Base-by-base conservation (phyloP, 2,329 filamentous ascomycete genomes). In the Leptographium procerum region DNA sequence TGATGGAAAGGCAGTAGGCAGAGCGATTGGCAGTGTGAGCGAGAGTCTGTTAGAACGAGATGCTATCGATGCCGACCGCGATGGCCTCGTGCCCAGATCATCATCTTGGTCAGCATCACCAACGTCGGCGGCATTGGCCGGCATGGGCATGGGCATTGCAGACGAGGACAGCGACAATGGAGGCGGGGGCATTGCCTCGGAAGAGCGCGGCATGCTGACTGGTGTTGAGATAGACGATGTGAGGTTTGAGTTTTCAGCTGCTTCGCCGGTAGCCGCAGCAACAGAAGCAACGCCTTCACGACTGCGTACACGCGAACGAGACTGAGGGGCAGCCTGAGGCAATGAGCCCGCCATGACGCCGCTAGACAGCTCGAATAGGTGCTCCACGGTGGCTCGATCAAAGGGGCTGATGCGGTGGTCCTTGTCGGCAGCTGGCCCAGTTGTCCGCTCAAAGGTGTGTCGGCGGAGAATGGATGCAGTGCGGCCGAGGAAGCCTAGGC, bases 1-100 rank as follows among this genome's bases (percentile, higher is more conserved):
- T 16, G 78, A 77, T 2, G 80, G 74, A 58, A 76, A 72, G 63
- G 76, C 76, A 10, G 74, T 78, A 6, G 81, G 79, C 7, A 73
- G 75, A 11, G 80, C 77, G 65, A 85, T 82, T n/a, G 82, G 82
- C 11, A 85, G 72, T 1, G 81, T 84, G 29, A 85, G 71, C 1
- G 82, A 85, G 24, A 85, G 75, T 57, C 82, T 74, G 66, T 85
- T 83, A 31, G 77, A 77, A 40, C 81, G 73, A 24, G 79, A 80
- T 16, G 78, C 71, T 29, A 75, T 74, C 6, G 81, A 83, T 19
- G 75, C 75, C 16, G 80, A 80, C 36, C 79, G 77, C 57, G 74
- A 72, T 10, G 76, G 76, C 45, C 78, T 77, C 48, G 72, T 73
- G 50, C 72, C 69, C 16, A 70, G 66, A 11, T 66, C 66, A 59